Conservation (phyloP, 345 rosid species). For the Trapa bicornis region DNA sequence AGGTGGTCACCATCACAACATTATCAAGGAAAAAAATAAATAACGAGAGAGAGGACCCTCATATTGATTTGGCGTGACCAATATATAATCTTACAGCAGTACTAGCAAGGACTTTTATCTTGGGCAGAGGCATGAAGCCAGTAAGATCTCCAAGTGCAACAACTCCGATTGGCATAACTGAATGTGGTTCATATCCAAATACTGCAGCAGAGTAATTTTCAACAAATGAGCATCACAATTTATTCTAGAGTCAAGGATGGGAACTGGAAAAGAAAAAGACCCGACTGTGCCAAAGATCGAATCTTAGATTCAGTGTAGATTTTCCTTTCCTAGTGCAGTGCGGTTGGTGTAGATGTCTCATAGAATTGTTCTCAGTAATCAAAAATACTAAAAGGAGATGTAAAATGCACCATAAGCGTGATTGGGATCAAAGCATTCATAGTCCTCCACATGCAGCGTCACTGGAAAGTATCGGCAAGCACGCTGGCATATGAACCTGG, state of each 20-base stretch:
- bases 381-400: background rate
- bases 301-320: background rate
- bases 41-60: background rate
- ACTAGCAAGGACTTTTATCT: conserved; percentile 75
- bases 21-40: background rate
- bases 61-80: background rate
- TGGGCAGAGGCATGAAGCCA: conserved; percentile 79
- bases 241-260: background rate
- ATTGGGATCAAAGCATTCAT: conserved; percentile 46
- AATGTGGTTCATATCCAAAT: conserved; percentile 89
- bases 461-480: conserved; percentile 65
- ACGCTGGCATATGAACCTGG: conserved; percentile 68
- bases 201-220: conserved; percentile 30
- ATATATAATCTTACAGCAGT: conserved; percentile 42
- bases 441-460: conserved; percentile 61
- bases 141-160: conserved; percentile 57
- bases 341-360: background rate
- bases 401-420: conserved; percentile 47
- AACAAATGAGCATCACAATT: background rate
- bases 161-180: conserved; percentile 73
- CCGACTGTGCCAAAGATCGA: background rate
- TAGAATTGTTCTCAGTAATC: background rate
- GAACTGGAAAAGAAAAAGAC: background rate
- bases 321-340: too few relatives aligned
- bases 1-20: background rate